A percentile compares a stretch with the other conserved stretches of the same genome.
phyloP scores from a whole-genome alignment of 306 rosid species.

The Begonia loranthoides region DNA sequence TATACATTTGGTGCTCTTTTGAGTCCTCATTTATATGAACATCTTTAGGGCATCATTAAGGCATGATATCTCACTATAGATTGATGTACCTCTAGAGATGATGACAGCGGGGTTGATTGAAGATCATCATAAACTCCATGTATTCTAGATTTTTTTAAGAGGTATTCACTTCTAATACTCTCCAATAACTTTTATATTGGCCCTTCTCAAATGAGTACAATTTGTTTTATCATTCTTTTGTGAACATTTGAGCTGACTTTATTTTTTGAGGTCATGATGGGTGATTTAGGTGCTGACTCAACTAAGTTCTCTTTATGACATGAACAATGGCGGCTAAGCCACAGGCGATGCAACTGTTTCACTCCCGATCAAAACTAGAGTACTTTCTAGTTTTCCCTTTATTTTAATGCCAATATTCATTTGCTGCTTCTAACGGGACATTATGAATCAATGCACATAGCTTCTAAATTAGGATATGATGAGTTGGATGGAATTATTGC shows the following conservation, averaged over 20 bases:
- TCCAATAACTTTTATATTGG: too few relatives aligned
- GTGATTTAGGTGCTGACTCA: slow-evolving; percentile 37
- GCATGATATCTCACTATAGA: slow-evolving; percentile 74
- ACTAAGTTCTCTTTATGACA: slow-evolving; percentile 26
- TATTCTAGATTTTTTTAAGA: too few relatives aligned
- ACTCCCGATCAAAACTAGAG: too few relatives aligned
- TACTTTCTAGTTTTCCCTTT: slow-evolving; percentile 14
- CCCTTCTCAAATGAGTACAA: too few relatives aligned
- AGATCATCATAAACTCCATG: slow-evolving; percentile 31
- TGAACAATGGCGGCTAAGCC: slow-evolving; percentile 49
- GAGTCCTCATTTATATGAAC: slow-evolving; percentile 15
- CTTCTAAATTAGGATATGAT: slow-evolving; percentile 47
- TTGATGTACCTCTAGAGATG: slow-evolving; percentile 76
- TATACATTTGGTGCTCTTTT: slow-evolving; percentile 18
- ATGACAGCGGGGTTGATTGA: slow-evolving; percentile 34
- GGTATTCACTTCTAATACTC: too few relatives aligned
- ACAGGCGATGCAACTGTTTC: slow-evolving; percentile 75
- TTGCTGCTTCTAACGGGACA: slow-evolving; percentile 17
- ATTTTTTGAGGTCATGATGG: slow-evolving; percentile 7
- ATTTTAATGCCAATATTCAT: slow-evolving; percentile 1
- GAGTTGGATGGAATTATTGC: slow-evolving; percentile 41
- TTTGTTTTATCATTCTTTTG: neutral
- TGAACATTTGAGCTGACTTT: slow-evolving; percentile 3
- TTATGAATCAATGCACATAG: slow-evolving; percentile 38
- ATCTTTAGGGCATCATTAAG: slow-evolving; percentile 59